Conservation (phyloP, 2,329 filamentous ascomycete genomes). For the Fusarium subtropicale region DNA sequence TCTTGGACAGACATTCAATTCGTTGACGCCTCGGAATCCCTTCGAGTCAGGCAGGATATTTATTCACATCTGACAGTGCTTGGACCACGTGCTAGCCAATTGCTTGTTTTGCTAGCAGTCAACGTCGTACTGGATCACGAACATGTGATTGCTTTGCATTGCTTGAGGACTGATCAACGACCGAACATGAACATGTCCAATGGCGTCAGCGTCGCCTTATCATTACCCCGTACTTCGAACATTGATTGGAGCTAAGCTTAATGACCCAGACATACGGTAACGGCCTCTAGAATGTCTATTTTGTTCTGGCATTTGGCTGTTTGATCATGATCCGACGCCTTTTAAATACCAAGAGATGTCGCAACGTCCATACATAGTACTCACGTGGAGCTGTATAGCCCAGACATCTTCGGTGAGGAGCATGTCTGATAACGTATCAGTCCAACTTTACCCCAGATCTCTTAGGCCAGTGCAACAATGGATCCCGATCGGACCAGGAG, state of each 20-base stretch:
- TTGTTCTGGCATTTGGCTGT: background rate
- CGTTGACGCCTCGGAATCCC: background rate
- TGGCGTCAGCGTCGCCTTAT: slow-evolving; percentile 15
- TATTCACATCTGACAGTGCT: slow-evolving; percentile 18
- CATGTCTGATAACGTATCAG: slow-evolving; percentile 19
- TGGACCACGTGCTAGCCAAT: slow-evolving; percentile 15
- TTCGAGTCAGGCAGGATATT: background rate
- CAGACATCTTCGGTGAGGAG: slow-evolving; percentile 22
- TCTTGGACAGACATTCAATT: background rate
- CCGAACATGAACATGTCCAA: background rate
- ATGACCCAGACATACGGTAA: slow-evolving; percentile 6
- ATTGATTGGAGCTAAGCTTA: background rate
- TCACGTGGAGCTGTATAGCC: slow-evolving; percentile 28
- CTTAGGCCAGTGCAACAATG: slow-evolving; percentile 7
- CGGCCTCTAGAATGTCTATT: background rate
- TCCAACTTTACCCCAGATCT: slow-evolving; percentile 19
- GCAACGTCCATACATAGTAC: background rate
- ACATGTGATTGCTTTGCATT: slow-evolving; percentile 10
- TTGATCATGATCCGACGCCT: background rate
- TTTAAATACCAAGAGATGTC: background rate
- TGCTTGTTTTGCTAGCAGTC: slow-evolving; percentile 11
- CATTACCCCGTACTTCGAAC: background rate
- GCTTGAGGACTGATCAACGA: background rate
- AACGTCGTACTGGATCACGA: background rate
- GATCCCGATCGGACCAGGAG: background rate